Conservation (phyloP, 345 rosid genomes). For the Linum trigynum region DNA sequence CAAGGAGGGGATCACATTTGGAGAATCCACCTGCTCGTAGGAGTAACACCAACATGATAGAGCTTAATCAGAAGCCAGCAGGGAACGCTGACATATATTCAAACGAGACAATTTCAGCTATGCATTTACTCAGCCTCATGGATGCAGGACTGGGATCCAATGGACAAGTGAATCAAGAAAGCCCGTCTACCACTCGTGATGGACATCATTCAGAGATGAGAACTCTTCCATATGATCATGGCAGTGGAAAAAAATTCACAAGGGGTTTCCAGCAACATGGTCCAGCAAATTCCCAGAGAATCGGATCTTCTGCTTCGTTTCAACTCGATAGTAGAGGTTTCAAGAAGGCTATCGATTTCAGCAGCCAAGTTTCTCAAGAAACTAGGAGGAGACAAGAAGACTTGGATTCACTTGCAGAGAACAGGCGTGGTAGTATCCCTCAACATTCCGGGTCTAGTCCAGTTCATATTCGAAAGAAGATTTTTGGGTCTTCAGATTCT, state of each 20-base stretch:
- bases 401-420: background rate
- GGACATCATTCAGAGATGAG: conserved; percentile 29
- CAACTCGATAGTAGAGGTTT: conserved; percentile 30
- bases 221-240: conserved; percentile 25
- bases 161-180: conserved; percentile 36
- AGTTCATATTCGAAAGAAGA: conserved; percentile 30
- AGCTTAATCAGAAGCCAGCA: conserved; percentile 16
- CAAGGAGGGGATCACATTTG: conserved; percentile 18
- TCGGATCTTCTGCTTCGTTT: conserved; percentile 37
- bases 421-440: no score
- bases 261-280: conserved; percentile 18
- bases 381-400: conserved; percentile 40
- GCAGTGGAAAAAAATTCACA: conserved; percentile 28
- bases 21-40: conserved; percentile 44
- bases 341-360: conserved; percentile 25
- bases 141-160: conserved; percentile 55
- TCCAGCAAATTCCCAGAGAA: conserved; percentile 14
- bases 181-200: conserved; percentile 36
- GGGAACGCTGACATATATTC: conserved; percentile 46
- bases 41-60: conserved; percentile 26
- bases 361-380: conserved; percentile 36
- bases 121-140: conserved; percentile 92
- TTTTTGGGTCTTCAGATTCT: conserved; percentile 34
- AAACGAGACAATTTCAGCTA: conserved; percentile 74
- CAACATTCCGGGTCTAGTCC: conserved; percentile 30